A percentile compares a stretch with the other conserved stretches of the same genome.
Conservation (phyloP, 768 basidiomycete species). For the Lactarius indigo region DNA sequence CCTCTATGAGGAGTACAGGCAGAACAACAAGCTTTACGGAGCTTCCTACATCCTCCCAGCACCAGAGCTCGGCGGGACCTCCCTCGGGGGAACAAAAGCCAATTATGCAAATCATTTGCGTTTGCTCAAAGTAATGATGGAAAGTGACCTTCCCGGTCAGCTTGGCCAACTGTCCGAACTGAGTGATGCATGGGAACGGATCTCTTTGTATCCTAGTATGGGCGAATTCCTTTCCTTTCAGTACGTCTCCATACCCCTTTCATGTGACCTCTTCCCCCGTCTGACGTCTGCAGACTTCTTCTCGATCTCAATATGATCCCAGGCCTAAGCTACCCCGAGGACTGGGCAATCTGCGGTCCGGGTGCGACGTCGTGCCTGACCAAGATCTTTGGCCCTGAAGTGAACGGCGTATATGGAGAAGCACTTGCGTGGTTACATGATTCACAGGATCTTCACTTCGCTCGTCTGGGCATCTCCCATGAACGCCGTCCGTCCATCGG, state of each 20-base stretch:
- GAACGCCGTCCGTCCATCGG: conserved; percentile 30
- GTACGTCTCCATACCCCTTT: conserved; percentile 25
- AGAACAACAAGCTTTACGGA: conserved; percentile 55
- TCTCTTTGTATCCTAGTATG: conserved; percentile 63
- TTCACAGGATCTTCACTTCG: conserved; percentile 58
- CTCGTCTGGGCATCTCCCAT: conserved; percentile 44
- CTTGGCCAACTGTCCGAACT: conserved; percentile 51
- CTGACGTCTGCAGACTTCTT: conserved; percentile 30
- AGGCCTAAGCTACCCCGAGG: conserved; percentile 54
- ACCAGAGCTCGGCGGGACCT: conserved; percentile 46
- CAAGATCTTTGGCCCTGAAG: conserved; percentile 56
- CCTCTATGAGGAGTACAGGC: conserved; percentile 40
- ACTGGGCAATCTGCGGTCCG: conserved; percentile 65
- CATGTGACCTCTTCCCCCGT: not conserved
- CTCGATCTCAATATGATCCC: conserved; percentile 39
- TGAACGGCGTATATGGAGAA: conserved; percentile 46
- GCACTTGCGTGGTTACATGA: conserved; percentile 62
- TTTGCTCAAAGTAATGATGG: conserved; percentile 48
- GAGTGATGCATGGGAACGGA: conserved; percentile 56
- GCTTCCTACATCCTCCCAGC: conserved; percentile 70
- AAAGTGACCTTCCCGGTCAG: conserved; percentile 46
- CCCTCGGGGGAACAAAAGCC: conserved; percentile 28
- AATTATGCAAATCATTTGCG: conserved; percentile 60
- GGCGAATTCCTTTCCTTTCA: conserved; percentile 75
- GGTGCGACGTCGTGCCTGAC: conserved; percentile 63